Evolutionary conservation across 345 rosid species (phyloP), one percentile per base, ranked within the genome.

Genomic region (Arabidopsis suecica): DNA sequence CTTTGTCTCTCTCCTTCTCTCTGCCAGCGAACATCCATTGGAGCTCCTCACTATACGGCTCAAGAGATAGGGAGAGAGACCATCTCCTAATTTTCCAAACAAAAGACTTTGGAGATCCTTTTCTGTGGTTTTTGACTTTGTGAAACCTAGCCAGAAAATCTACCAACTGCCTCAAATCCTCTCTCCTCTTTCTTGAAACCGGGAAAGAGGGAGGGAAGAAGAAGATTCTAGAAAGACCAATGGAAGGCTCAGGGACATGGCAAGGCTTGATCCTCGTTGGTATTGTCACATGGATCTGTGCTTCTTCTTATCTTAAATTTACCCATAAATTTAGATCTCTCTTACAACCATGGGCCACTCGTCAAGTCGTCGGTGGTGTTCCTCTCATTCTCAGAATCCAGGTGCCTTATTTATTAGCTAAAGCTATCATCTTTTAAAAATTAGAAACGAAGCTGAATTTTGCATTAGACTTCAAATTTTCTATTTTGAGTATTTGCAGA

Each of bases 191-290:
- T 13, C 64, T 32, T 14, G 23, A 34, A 54, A 42, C 54, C 57
- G 48, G 69, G 73, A 51, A 66, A 69, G 79, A 79, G 76, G 53
- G 68, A 53, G 71, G 25, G 58, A 34, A 9, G 55, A 34, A 9
- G 55, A 58, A 61, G 66, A 3, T 20, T 54, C 33, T 41, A 68
- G 71, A 59, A 74, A 48, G 16, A 51, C 37, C 76, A 70, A 94
- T 95, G 99, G 98, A 95, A 80, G 86, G 84, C 50, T 61, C 86
- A 64, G 80, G 87, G 66, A 61, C 82, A 28, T 90, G 99, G 93
- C 99, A 95, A 82, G 88, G 84, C 40, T 59, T 80, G 73, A 55
- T 81, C 65, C 82, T 95, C 2, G 87, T 83, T 66, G 91, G 90
- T 67, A 84, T 95, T 62, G 65, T 82, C 5, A 79, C 86, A 1